Conservation (phyloP, 225 moss, liverwort and hornwort species). For the Polytrichum formosum region DNA sequence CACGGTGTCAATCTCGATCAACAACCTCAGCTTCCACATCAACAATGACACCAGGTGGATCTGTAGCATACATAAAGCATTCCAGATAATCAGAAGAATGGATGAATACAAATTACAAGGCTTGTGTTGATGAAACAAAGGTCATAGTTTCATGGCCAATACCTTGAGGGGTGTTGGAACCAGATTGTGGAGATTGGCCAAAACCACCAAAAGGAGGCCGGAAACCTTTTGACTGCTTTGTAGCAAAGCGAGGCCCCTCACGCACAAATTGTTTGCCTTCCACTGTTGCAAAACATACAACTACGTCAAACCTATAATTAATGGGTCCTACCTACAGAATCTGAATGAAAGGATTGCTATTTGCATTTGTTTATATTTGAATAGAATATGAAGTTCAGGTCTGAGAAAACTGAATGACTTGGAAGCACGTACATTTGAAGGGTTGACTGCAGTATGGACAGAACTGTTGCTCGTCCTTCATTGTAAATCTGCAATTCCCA, state of each 20-base stretch:
- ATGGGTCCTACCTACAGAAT: too few relatives aligned
- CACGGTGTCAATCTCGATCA: slow-evolving; percentile 63
- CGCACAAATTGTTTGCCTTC: slow-evolving; percentile 81
- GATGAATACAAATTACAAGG: not conserved
- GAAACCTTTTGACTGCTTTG: slow-evolving; percentile 54
- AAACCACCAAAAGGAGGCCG: slow-evolving; percentile 55
- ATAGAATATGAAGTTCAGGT: not conserved
- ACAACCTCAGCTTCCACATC: slow-evolving; percentile 91
- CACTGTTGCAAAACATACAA: slow-evolving; percentile 39
- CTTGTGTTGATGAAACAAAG: too few relatives aligned
- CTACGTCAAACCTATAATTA: not conserved
- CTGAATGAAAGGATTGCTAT: too few relatives aligned
- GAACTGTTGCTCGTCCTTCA: slow-evolving; percentile 76
- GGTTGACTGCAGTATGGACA: slow-evolving; percentile 97
- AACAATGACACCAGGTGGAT: slow-evolving; percentile 77
- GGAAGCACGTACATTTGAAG: slow-evolving; percentile 65
- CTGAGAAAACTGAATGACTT: not conserved
- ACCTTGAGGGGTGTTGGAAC: slow-evolving; percentile 42
- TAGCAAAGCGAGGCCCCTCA: slow-evolving; percentile 85
- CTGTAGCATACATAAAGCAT: slow-evolving; percentile 19
- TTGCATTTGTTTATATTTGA: too few relatives aligned
- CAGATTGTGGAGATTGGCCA: slow-evolving; percentile 26
- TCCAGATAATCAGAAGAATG: not conserved
- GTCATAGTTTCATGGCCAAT: not conserved
- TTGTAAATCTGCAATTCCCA: slow-evolving; percentile 65